Percentiles rank a stretch among this genome's conserved stretches.
Evolutionary conservation across 2,329 filamentous ascomycete genomes (phyloP).

Genomic region (Exophiala aquamarina): DNA sequence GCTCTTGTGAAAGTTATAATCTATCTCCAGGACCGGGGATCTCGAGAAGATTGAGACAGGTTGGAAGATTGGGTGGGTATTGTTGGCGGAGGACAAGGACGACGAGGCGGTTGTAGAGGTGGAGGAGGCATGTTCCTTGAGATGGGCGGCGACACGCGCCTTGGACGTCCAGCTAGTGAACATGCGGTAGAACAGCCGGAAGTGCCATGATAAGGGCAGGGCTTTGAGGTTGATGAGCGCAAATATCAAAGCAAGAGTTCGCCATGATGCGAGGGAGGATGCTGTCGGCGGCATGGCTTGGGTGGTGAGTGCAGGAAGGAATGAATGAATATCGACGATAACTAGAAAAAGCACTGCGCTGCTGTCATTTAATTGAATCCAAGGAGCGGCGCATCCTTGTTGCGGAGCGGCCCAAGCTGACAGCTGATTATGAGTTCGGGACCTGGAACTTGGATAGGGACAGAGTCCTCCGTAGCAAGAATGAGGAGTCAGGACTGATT

Average conservation of each 20-base stretch:
- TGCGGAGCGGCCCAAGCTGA: no score
- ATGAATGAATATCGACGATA: no score
- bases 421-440: no score
- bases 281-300: slow-evolving; percentile 1
- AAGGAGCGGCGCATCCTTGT: no score
- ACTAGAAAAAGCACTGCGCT: no score
- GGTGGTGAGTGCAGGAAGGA: no score
- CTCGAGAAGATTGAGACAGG: slow-evolving; percentile 67
- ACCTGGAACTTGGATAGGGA: no score
- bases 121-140: slow-evolving; percentile 37
- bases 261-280: slow-evolving; percentile 31
- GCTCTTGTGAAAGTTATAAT: slow-evolving; percentile 71
- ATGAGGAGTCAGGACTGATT: no score
- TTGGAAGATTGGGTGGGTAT: slow-evolving; percentile 66
- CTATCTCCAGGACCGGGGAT: slow-evolving; percentile 72
- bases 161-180: slow-evolving; percentile 55
- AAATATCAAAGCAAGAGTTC: slow-evolving; percentile 49
- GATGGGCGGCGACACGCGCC: slow-evolving; percentile 35
- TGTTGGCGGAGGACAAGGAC: slow-evolving; percentile 21
- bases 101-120: no score
- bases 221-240: slow-evolving; percentile 70
- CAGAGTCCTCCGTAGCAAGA: no score
- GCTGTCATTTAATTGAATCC: no score
- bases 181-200: slow-evolving; percentile 60
- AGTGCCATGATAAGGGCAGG: slow-evolving; percentile 73